phyloP scores from a whole-genome alignment of 306 rosid species.

The Prunus salicina region DNA sequence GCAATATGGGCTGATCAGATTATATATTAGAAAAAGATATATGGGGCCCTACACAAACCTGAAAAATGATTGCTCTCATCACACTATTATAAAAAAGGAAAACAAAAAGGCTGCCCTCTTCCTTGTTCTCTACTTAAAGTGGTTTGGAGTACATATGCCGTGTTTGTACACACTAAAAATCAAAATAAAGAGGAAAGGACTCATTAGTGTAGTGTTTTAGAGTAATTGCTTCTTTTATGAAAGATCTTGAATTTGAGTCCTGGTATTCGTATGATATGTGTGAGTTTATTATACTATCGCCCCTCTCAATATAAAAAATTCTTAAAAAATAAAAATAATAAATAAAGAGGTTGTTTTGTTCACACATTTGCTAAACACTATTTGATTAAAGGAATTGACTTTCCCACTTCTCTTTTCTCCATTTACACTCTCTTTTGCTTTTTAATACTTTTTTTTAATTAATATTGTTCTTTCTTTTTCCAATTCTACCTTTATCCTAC shows the following conservation, averaged over 20 bases:
- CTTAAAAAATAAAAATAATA: background rate
- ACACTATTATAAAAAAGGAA: background rate
- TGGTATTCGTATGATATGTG: no score
- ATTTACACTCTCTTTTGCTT: no score
- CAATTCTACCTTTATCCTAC: no score
- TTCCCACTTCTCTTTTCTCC: no score
- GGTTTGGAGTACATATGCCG: constrained; percentile 5
- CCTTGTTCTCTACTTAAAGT: constrained; percentile 7
- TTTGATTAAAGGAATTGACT: no score
- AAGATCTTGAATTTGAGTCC: accelerated
- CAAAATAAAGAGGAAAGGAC: no score
- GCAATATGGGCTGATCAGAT: constrained; percentile 34
- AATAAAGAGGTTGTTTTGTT: background rate
- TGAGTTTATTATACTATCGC: no score
- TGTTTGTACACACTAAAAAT: background rate
- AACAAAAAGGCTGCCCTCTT: background rate
- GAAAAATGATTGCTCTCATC: constrained; percentile 29
- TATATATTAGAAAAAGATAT: constrained; percentile 12
- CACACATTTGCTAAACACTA: background rate
- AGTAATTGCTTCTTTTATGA: no score
- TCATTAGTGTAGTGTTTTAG: accelerated
- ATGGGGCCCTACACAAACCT: constrained; percentile 16
- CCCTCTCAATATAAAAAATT: background rate
- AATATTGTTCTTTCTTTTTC: no score
- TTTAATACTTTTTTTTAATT: no score